These are phyloP conservation scores for Pisolithus thermaeus DNA, from an alignment of 1,284 basidiomycete species.

Conservation along the genomic window DNA sequence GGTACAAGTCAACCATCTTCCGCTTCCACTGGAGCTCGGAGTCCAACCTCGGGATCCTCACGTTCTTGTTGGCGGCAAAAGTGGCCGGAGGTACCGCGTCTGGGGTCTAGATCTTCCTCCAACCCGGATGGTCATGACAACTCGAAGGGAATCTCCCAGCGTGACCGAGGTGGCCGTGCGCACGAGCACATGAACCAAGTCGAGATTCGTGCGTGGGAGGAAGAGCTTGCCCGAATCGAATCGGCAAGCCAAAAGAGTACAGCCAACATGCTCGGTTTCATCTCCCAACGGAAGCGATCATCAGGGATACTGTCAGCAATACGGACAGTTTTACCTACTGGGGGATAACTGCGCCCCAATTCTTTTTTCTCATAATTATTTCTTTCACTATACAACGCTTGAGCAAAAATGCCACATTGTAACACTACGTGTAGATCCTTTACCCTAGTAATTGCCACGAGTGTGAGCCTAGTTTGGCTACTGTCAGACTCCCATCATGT, in stretches of 20 bases:
- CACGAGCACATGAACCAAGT: constrained; percentile 27
- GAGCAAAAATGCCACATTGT: neutral
- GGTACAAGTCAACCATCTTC: constrained; percentile 14
- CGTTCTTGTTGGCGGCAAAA: constrained; percentile 20
- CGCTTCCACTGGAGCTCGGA: constrained; percentile 16
- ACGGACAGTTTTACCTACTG: constrained; percentile 23
- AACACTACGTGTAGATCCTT: neutral
- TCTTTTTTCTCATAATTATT: neutral
- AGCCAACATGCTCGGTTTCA: constrained; percentile 51
- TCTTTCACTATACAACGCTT: neutral
- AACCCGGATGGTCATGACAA: constrained; percentile 26
- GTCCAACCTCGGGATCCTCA: constrained; percentile 6
- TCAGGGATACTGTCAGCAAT: constrained; percentile 19
- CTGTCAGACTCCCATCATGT: too few relatives aligned
- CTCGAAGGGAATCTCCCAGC: constrained; percentile 23
- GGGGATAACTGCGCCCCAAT: constrained; percentile 15
- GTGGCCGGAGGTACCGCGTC: constrained; percentile 14
- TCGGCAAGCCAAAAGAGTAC: constrained; percentile 54
- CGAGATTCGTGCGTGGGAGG: constrained; percentile 67
- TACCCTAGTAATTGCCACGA: neutral
- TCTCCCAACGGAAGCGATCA: constrained; percentile 40
- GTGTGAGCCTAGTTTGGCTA: too few relatives aligned
- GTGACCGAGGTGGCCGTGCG: constrained; percentile 13
- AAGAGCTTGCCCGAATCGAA: constrained; percentile 69
- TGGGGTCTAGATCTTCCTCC: constrained; percentile 29